Evolutionary conservation across 495 filamentous ascomycete genomes (phyloP).

Genomic region (Penicillium pulvis): DNA sequence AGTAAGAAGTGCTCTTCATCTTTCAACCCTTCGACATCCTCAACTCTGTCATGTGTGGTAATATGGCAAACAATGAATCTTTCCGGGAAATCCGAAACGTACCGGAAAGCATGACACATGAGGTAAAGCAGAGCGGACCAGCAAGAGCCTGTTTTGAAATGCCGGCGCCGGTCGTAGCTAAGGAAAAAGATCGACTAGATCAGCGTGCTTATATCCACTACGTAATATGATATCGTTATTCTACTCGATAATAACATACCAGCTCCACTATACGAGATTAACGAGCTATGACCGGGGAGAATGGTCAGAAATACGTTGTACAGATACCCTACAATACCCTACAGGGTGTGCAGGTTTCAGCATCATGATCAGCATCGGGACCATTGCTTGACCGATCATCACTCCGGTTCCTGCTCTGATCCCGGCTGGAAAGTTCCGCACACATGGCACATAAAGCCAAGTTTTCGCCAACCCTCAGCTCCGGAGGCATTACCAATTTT

Average conservation of each 20-base stretch:
- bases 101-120: neutral
- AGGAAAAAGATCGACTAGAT: neutral
- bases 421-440: neutral
- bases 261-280: neutral
- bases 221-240: neutral
- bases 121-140: neutral
- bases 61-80: neutral
- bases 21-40: too few relatives aligned
- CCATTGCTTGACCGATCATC: neutral
- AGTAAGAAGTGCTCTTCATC: too few relatives aligned
- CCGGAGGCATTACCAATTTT: neutral
- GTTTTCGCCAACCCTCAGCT: neutral
- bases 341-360: neutral
- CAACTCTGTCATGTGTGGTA: too few relatives aligned
- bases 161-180: constrained; percentile 1
- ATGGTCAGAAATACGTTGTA: too few relatives aligned
- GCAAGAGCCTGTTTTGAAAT: constrained; percentile 4
- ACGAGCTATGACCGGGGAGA: neutral
- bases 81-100: neutral
- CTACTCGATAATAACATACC: neutral
- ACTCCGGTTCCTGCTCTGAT: neutral
- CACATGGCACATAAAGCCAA: neutral
- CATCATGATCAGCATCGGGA: neutral
- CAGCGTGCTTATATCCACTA: neutral
- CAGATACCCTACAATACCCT: neutral